Conservation (phyloP, 768 basidiomycete genomes). For the Daedalea quercina region DNA sequence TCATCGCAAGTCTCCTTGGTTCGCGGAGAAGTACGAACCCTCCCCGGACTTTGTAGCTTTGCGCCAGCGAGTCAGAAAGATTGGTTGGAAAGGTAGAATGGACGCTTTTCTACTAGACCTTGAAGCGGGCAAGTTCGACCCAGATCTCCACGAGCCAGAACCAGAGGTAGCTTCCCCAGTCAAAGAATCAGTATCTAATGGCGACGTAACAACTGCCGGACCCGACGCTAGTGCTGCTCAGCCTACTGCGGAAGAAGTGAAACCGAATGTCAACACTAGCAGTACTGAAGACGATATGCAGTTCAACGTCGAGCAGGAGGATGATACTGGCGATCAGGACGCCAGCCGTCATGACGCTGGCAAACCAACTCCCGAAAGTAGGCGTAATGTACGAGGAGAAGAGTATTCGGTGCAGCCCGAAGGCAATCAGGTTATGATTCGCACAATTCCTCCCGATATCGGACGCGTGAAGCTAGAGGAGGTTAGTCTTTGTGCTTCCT, state of each 20-base stretch:
- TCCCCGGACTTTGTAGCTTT: conserved; percentile 60
- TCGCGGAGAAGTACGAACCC: conserved; percentile 91
- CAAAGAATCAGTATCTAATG: conserved; percentile 47
- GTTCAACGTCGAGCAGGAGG: conserved; percentile 65
- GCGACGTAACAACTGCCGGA: conserved; percentile 27
- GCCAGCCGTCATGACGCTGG: conserved; percentile 22
- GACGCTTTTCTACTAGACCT: conserved; percentile 73
- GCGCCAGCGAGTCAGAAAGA: conserved; percentile 73
- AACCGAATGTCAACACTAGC: conserved; percentile 24
- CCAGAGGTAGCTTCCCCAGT: conserved; percentile 38
- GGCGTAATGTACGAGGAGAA: conserved; percentile 49
- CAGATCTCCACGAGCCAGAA: conserved; percentile 59
- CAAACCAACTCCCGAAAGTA: conserved; percentile 55
- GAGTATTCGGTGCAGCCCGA: conserved; percentile 62
- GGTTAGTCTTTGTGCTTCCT: conserved; percentile 36
- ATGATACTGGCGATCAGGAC: conserved; percentile 61
- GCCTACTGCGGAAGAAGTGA: conserved; percentile 43
- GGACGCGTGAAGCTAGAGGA: conserved; percentile 87
- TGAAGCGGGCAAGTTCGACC: conserved; percentile 82
- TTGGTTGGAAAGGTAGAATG: conserved; percentile 76
- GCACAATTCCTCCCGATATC: conserved; percentile 91
- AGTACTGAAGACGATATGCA: conserved; percentile 67
- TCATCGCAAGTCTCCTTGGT: conserved; percentile 95
- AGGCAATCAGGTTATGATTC: conserved; percentile 90
- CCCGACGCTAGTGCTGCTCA: conserved; percentile 31